These are phyloP conservation scores for Aquilaria agallochum DNA, from an alignment of 441 rosid species.

Conservation along the genomic window DNA sequence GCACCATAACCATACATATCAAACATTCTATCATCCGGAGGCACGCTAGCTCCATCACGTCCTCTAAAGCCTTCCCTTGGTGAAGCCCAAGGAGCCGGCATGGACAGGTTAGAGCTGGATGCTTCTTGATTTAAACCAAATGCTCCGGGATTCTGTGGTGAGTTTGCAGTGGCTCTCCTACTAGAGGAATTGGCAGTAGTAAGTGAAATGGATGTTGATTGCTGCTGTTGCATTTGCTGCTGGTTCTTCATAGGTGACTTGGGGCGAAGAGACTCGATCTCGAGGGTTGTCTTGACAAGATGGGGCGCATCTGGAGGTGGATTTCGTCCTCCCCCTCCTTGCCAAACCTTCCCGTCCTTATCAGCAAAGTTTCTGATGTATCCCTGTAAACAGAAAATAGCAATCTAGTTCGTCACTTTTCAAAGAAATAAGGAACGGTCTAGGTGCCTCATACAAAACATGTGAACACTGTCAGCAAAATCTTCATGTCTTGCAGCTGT, in stretches of 20 bases:
- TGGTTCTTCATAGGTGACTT: conserved; percentile 98
- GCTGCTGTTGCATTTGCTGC: conserved; percentile 67
- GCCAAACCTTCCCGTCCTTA: conserved; percentile 98
- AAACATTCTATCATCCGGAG: conserved; percentile 43
- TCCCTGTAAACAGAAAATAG: conserved; percentile 36
- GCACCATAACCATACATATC: conserved; percentile 48
- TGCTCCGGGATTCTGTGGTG: conserved; percentile 61
- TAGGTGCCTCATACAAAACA: no score
- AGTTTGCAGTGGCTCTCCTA: conserved; percentile 69
- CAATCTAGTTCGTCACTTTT: no score
- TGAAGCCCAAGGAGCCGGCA: conserved; percentile 56
- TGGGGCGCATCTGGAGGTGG: conserved; percentile 96
- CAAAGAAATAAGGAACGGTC: no score
- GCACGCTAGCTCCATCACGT: conserved; percentile 42
- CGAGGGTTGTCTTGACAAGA: conserved; percentile 82
- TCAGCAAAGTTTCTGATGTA: conserved; percentile 71
- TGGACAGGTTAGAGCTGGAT: conserved; percentile 59
- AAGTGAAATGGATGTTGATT: conserved; percentile 59
- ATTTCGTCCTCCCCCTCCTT: conserved; percentile 99
- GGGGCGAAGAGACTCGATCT: conserved; percentile 86
- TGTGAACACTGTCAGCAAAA: no score
- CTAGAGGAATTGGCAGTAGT: conserved; percentile 54
- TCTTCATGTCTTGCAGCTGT: no score
- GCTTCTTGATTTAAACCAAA: conserved; percentile 65
- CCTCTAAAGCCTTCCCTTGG: conserved; percentile 66